Evolutionary conservation across 768 basidiomycete genomes (phyloP).

Genomic region (Suillus paluster): DNA sequence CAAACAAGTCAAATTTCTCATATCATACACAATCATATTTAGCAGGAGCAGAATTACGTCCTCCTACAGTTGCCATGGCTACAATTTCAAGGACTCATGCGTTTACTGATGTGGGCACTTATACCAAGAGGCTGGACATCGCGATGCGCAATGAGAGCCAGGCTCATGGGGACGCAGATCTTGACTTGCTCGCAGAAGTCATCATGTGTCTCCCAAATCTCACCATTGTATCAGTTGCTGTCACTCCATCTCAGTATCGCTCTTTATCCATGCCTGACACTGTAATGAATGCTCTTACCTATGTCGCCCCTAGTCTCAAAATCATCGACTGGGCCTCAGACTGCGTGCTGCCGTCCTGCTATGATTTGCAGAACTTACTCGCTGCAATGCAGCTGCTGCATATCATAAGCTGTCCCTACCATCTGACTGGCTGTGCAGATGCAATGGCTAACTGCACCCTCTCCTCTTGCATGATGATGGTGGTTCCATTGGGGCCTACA

Average conservation of each 20-base stretch:
- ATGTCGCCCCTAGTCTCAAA: constrained; percentile 20
- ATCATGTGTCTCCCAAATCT: constrained; percentile 24
- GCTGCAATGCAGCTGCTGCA: constrained; percentile 18
- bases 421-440: neutral
- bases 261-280: neutral
- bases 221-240: constrained; percentile 23
- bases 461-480: constrained; percentile 14
- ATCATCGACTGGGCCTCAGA: constrained; percentile 24
- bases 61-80: too few relatives aligned
- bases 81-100: too few relatives aligned
- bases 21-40: too few relatives aligned
- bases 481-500: too few relatives aligned
- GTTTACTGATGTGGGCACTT: constrained; percentile 19
- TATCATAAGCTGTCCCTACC: constrained; percentile 1
- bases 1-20: too few relatives aligned
- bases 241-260: neutral
- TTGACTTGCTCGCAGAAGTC: constrained; percentile 12
- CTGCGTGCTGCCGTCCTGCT: neutral
- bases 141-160: constrained; percentile 21
- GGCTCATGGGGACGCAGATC: constrained; percentile 5
- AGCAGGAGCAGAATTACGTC: too few relatives aligned
- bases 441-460: constrained; percentile 17
- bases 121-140: constrained; percentile 31
- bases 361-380: constrained; percentile 10
- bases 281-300: constrained; percentile 22